Evolutionary conservation across 306 rosid genomes (phyloP), one percentile per base, ranked within the genome.

Genomic region (Gleditsia sinensis): DNA sequence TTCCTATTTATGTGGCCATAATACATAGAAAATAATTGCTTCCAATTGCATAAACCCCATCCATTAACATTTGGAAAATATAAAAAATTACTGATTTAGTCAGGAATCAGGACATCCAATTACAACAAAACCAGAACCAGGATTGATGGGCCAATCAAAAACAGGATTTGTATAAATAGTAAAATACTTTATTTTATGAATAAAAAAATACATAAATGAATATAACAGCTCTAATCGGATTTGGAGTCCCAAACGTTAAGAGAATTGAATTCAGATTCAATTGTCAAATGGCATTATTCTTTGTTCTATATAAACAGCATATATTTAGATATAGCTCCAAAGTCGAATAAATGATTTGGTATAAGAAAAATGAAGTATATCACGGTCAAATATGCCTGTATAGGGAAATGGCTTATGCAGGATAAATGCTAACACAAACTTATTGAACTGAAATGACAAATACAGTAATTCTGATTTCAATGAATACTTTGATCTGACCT

Each of bases 211-310:
- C 57, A 43, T 28, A 40, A 40, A 30, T 30, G 14, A 42, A 21
- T 28, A 27, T 45, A 69, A 2, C 21, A 42, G 19, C 5, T 42
- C 30, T 17, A 17, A 56, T n/a, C 17, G 9, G 45, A 73, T 32
- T 60, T 59, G 30, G 50, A 73, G 59, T 43, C 59, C 37, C 46
- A 5, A 33, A 45, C 36, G 50, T 37, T 14, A 58, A 10, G 2
- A 42, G 59, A 46, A 73, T 59, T 73, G 61, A 60, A 32, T 37
- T 60, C 61, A 60, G 20, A 73, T 40, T 39, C 37, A 70, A 23
- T 32, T 8, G 53, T 37, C 53, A 37, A 23, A 37, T 57, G 48
- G 8, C 21, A 19, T 17, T 48, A 49, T 42, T 1, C 4, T 42
- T 42, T 42, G 1, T 10, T 9, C 11, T 42, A 10, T 3, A 42